Conservation (phyloP, 108 stramenopile species). For the Fragilaria crotonensis region DNA sequence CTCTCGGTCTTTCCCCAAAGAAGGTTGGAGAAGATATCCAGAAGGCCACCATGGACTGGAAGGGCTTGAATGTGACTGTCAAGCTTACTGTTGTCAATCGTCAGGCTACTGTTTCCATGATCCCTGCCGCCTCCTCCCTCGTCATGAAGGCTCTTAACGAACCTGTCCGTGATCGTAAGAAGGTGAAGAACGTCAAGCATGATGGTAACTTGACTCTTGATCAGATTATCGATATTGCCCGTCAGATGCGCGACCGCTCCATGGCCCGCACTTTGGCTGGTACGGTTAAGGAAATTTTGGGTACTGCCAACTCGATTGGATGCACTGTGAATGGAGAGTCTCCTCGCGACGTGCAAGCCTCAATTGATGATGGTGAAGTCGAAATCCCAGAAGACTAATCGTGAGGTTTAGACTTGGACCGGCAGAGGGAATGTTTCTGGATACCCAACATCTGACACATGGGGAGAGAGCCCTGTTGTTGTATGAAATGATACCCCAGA, state of each 20-base stretch:
- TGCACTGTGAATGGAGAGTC: constrained; percentile 99
- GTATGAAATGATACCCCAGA: no score
- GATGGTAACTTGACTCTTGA: constrained; percentile 99
- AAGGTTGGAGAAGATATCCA: constrained; percentile 99
- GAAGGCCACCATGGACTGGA: constrained; percentile 99
- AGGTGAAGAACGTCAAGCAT: constrained; percentile 99
- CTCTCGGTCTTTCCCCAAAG: constrained; percentile 99
- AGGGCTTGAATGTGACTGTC: constrained; percentile 98
- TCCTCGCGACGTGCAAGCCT: constrained; percentile 85
- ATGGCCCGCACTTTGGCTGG: constrained; percentile 93
- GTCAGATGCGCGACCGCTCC: constrained; percentile 95
- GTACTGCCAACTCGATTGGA: constrained; percentile 98
- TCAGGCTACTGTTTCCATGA: constrained; percentile 96
- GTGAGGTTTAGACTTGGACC: neutral
- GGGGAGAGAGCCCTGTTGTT: no score
- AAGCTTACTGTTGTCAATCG: constrained; percentile 99
- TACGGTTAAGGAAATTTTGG: constrained; percentile 98
- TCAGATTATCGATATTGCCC: constrained; percentile 97
- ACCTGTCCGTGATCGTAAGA: constrained; percentile 99
- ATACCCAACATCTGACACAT: no score
- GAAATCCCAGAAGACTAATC: constrained; percentile 90
- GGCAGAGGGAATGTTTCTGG: no score
- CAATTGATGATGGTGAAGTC: constrained; percentile 90
- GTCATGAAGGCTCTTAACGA: constrained; percentile 99
- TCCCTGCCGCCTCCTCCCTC: constrained; percentile 96